Evolutionary conservation across 495 filamentous ascomycete genomes (phyloP).

Genomic region (Neohortaea acidophila): DNA sequence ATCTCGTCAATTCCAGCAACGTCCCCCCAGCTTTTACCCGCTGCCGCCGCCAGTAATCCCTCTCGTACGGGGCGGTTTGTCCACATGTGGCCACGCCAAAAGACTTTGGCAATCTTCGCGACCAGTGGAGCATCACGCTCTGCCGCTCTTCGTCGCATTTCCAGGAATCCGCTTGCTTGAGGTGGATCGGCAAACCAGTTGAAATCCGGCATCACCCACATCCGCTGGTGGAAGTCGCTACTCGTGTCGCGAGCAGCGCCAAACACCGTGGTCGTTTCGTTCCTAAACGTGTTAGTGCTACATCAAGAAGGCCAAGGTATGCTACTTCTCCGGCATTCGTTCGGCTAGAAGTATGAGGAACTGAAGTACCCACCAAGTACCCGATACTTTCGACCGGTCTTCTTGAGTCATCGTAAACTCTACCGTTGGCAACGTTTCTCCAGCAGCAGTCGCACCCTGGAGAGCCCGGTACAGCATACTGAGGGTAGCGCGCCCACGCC

Average conservation of each 20-base stretch:
- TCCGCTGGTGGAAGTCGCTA: conserved; percentile 29
- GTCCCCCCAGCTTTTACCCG: conserved; percentile 37
- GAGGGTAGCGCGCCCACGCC: conserved; percentile 31
- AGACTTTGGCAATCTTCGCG: conserved; percentile 46
- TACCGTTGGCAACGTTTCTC: conserved; percentile 37
- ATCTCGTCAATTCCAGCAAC: conserved; percentile 38
- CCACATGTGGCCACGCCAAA: conserved; percentile 49
- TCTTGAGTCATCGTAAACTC: conserved; percentile 44
- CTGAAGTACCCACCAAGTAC: too few relatives aligned
- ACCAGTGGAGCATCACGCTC: conserved; percentile 21
- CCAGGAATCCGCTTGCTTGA: too few relatives aligned
- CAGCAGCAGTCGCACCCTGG: conserved; percentile 23
- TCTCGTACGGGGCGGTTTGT: conserved; percentile 29
- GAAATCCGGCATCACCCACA: conserved; percentile 70
- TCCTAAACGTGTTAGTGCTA: conserved; percentile 22
- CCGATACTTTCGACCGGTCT: too few relatives aligned
- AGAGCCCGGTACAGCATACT: conserved; percentile 31
- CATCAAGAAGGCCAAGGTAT: too few relatives aligned
- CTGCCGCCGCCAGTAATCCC: conserved; percentile 31
- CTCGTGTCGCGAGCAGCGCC: conserved; percentile 34
- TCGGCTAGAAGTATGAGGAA: too few relatives aligned
- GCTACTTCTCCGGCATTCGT: too few relatives aligned
- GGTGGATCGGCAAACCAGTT: conserved; percentile 64
- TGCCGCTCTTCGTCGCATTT: conserved; percentile 34
- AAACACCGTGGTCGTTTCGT: conserved; percentile 24